Base-by-base conservation (phyloP, 306 rosid genomes). In the Cyamopsis tetragonoloba region DNA sequence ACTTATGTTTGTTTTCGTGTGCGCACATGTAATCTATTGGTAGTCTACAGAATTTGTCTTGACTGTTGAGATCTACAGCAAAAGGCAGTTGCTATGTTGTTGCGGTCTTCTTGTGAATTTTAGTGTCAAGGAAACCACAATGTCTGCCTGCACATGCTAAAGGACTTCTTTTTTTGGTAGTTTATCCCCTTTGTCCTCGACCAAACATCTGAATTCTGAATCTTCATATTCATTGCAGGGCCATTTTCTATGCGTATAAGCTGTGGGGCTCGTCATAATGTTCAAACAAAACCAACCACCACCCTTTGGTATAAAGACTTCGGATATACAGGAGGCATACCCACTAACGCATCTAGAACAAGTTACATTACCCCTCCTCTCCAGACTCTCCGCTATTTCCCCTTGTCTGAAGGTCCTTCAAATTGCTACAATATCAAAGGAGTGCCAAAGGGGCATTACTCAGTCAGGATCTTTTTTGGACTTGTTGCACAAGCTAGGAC, bases 271-370 rank as follows among this genome's bases (percentile, higher is more conserved):
- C 88, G 88, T 13, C 32, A 77, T 3, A 72, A 90, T 76, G 88
- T 87, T 61, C 85, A 71, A 59, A 90, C 99, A 10, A 30, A 8
- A 12, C 96, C 96, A 28, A 88, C 92, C 20, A 82, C 84, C 56
- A 93, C 99, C 20, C 74, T 51, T 6, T 93, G 99, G 99, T 64
- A 9, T 75, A 90, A 90, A 82, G 99, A 93, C 74, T 93, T 86
- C 72, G 92, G 87, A 30, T 93, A 90, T 75, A 86, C 99, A 49
- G 97, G 97, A 76, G 99, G 99, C 15, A 71, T 85, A 49, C 89
- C 99, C 0, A n/a, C 83, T 12, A 93, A 93, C 68, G 99, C 96
- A 8, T 60, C 92, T 23, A 65, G 0, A 64, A 75, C 92, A 30
- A 84, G 99, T 81, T 90, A 44, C 59, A 61, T 93, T 49, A 22